These are phyloP conservation scores for Umbellularia californica DNA, from an alignment of 164 flowering plant genomes.

Conservation along the genomic window DNA sequence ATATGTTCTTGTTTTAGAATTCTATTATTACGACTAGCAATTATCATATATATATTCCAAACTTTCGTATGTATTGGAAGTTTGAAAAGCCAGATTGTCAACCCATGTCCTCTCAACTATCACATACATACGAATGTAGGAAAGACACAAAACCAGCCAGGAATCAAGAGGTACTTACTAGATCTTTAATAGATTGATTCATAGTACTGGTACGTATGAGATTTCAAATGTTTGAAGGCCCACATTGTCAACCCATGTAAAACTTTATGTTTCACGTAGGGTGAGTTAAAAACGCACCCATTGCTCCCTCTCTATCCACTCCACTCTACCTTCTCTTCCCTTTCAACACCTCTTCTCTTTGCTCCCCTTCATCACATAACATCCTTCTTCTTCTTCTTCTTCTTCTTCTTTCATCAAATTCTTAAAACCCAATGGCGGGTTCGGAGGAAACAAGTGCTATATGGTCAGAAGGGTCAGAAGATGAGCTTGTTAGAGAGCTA, in stretches of 20 bases:
- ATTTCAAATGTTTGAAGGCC: not conserved
- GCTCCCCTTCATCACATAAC: not conserved
- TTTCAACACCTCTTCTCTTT: slow-evolving; percentile 3
- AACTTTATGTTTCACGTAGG: not conserved
- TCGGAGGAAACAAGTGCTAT: slow-evolving; percentile 28
- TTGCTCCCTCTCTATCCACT: slow-evolving; percentile 19
- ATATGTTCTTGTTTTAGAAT: too few relatives aligned
- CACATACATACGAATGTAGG: too few relatives aligned
- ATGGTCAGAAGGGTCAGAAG: slow-evolving; percentile 30
- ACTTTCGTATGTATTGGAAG: too few relatives aligned
- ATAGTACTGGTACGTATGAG: not conserved
- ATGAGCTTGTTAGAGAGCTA: slow-evolving; percentile 55
- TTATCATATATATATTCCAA: too few relatives aligned
- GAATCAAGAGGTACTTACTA: not conserved
- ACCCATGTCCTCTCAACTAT: too few relatives aligned
- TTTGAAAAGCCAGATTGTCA: too few relatives aligned
- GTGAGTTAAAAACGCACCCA: too few relatives aligned
- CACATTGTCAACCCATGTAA: too few relatives aligned
- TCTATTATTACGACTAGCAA: too few relatives aligned
- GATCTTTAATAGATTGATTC: not conserved
- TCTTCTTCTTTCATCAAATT: not conserved
- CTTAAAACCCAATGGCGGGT: slow-evolving; percentile 2
- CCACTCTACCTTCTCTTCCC: slow-evolving; percentile 13
- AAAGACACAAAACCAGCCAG: too few relatives aligned
- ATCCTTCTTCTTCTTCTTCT: slow-evolving; percentile 12